Conservation (phyloP, 2,329 filamentous ascomycete genomes). For the Scedosporium dehoogii region DNA sequence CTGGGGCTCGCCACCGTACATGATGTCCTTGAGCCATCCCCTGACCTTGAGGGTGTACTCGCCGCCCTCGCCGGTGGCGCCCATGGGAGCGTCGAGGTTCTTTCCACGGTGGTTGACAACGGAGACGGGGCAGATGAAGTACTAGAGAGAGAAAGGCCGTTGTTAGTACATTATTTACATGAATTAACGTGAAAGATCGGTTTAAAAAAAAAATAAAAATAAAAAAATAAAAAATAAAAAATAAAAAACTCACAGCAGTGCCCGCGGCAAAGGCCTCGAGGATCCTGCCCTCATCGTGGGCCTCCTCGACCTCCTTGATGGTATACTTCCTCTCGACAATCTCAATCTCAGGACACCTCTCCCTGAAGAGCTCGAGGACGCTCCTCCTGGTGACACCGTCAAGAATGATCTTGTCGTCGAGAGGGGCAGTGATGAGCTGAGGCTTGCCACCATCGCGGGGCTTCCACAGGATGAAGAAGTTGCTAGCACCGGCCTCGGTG, state of each 20-base stretch:
- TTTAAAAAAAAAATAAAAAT: too few species aligned
- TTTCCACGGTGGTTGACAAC: slow-evolving; percentile 57
- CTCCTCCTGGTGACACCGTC: slow-evolving; percentile 81
- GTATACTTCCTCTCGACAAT: slow-evolving; percentile 76
- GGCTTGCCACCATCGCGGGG: slow-evolving; percentile 47
- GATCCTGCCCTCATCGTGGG: slow-evolving; percentile 63
- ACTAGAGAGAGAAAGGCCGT: slow-evolving; percentile 31
- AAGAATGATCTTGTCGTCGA: slow-evolving; percentile 75
- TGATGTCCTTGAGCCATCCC: slow-evolving; percentile 59
- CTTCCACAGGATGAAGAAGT: slow-evolving; percentile 82
- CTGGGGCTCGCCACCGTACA: slow-evolving; percentile 56
- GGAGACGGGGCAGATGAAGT: slow-evolving; percentile 60
- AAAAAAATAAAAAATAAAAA: too few species aligned
- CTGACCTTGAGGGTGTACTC: slow-evolving; percentile 54
- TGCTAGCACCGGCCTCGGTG: slow-evolving; percentile 84
- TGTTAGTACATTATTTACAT: slow-evolving; percentile 12
- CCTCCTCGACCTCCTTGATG: slow-evolving; percentile 67
- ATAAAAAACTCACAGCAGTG: slow-evolving; percentile 60
- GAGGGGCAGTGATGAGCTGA: slow-evolving; percentile 72
- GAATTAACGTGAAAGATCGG: background rate
- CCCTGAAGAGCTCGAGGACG: slow-evolving; percentile 61
- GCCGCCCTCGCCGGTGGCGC: slow-evolving; percentile 38
- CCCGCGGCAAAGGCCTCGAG: slow-evolving; percentile 81
- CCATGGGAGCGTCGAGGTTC: slow-evolving; percentile 54
- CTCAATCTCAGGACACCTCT: slow-evolving; percentile 53